Conservation (phyloP, 108 stramenopile species). For the Skeletonema tropicum region DNA sequence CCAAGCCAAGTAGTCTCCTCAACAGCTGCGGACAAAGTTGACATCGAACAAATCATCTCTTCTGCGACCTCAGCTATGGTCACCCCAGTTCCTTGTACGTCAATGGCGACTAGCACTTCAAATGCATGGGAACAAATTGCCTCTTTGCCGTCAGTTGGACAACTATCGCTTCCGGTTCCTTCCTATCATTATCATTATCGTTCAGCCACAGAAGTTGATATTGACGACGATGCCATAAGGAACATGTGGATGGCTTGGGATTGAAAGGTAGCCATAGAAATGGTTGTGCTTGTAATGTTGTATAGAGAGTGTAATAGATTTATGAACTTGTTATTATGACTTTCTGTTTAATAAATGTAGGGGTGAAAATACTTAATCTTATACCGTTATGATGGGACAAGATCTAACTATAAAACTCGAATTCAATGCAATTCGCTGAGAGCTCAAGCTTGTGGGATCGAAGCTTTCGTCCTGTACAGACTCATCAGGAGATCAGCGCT, state of each 20-base stretch:
- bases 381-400: too few relatives aligned
- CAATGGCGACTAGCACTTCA: neutral
- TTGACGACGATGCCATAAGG: neutral
- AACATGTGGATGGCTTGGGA: neutral
- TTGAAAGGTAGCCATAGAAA: too few relatives aligned
- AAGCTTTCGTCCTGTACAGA: too few relatives aligned
- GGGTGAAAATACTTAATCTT: too few relatives aligned
- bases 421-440: too few relatives aligned
- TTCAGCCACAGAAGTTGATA: neutral
- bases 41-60: neutral
- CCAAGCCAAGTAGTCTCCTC: neutral
- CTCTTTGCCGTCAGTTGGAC: neutral
- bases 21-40: neutral
- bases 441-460: too few relatives aligned
- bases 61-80: neutral
- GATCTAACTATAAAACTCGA: too few relatives aligned
- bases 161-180: neutral
- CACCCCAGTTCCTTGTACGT: neutral
- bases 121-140: neutral
- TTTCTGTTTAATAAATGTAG: too few relatives aligned
- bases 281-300: too few relatives aligned
- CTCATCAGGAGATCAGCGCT: too few relatives aligned
- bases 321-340: neutral
- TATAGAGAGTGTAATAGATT: too few relatives aligned
- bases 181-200: neutral